Percentiles rank a stretch among this genome's conserved stretches.
These are phyloP conservation scores for Parachaetomium inaequale DNA, from an alignment of 495 filamentous ascomycete species.

Conservation along the genomic window DNA sequence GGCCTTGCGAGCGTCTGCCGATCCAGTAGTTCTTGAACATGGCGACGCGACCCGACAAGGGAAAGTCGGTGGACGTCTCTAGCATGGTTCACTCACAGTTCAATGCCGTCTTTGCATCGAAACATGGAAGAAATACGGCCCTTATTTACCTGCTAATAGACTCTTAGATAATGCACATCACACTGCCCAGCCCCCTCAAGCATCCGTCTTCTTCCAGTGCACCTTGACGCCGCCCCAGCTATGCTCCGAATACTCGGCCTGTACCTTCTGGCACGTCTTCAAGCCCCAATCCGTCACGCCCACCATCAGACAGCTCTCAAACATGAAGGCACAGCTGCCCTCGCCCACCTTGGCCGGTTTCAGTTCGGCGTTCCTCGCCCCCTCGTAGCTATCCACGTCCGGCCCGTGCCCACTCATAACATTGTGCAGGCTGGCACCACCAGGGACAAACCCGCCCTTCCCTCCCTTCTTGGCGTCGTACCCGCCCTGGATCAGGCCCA, in stretches of 20 bases:
- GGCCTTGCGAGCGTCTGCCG: too few species aligned
- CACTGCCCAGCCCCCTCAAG: not conserved
- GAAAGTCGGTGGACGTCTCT: too few species aligned
- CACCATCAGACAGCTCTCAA: conserved; percentile 73
- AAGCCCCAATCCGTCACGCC: conserved; percentile 91
- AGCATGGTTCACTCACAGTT: too few species aligned
- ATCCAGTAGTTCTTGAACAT: too few species aligned
- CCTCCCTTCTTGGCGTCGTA: conserved; percentile 52
- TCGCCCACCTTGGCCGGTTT: conserved; percentile 52
- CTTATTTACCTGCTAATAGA: too few species aligned
- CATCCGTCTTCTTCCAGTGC: conserved; percentile 57
- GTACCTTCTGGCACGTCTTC: conserved; percentile 77
- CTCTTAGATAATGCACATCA: not conserved
- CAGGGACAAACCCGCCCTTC: conserved; percentile 55
- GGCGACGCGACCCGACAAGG: too few species aligned
- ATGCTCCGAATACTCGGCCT: conserved; percentile 77
- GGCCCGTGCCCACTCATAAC: conserved; percentile 60
- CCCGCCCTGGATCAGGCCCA: conserved; percentile 69
- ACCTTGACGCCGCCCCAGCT: conserved; percentile 79
- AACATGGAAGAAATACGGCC: too few species aligned
- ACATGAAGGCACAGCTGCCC: conserved; percentile 65
- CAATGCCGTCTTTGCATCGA: too few species aligned
- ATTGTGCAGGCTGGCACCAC: conserved; percentile 55
- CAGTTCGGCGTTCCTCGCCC: conserved; percentile 54
- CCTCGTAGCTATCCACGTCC: conserved; percentile 62